Evolutionary conservation across 2,329 filamentous ascomycete species (phyloP), one percentile per base, ranked within the genome.

Genomic region (Colletotrichum trifolii): DNA sequence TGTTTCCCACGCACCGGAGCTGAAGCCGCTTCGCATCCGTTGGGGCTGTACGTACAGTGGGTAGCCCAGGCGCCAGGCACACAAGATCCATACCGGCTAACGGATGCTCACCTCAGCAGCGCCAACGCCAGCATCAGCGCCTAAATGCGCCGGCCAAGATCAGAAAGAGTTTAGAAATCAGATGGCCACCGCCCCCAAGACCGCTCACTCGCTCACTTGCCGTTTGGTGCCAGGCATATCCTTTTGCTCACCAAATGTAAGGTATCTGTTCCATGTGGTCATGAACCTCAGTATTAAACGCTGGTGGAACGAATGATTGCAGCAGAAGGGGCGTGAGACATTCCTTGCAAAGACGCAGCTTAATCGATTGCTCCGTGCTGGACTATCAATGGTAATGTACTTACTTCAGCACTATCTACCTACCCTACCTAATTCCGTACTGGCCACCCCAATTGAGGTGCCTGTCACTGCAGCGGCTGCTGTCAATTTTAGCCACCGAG

Each of bases 261-360:
- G 25, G 25, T 25, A 25, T 25, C 25, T 5, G 25, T 4, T 25
- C 25, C 4, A 25, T 25, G 4, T 25, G 25, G 25, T 25, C 25
- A 25, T 25, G 25, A 4, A 25, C 25, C 25, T 25, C 25, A 25
- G 25, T 25, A 25, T 25, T 4, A 25, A 25, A 4, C 4, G 25
- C 25, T 25, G 25, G 25, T 25, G 25, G 4, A 5, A 25, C 5
- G 25, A 25, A 25, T 25, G 25, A 5, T 25, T 25, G 25, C 25
- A 25, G 25, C 25, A 25, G 4, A 25, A 25, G 25, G 25, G 25
- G 25, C 25, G 46, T 57, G 59, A 66, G 52, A 66, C 63, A 53
- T 33, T 35, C 38, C 38, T 35, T 25, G 15, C 38, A 54, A 12
- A 39, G 61, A 54, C 49, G 33, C 61, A 54, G 57, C 39, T 52